Conservation (phyloP, 345 rosid species). For the Populus nigra region DNA sequence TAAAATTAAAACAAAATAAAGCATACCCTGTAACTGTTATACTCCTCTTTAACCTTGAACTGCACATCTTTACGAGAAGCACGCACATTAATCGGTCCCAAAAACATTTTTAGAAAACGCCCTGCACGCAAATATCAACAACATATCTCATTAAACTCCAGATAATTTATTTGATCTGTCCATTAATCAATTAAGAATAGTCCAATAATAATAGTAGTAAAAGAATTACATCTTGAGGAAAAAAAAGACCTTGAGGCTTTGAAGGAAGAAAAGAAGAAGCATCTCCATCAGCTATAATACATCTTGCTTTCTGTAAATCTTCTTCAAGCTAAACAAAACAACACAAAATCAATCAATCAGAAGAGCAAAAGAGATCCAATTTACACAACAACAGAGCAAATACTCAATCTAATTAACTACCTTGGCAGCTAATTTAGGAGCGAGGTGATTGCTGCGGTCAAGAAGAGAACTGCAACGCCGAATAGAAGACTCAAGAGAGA, state of each 20-base stretch:
- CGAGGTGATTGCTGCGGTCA: conserved; percentile 31
- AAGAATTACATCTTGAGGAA: no score
- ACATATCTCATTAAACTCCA: background rate
- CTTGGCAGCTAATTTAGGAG: conserved; percentile 64
- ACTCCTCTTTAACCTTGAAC: conserved; percentile 95
- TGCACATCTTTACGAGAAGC: conserved; percentile 82
- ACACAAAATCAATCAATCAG: background rate
- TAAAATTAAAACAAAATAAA: background rate
- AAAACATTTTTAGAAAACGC: conserved; percentile 66
- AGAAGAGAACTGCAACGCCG: conserved; percentile 59
- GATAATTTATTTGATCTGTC: background rate
- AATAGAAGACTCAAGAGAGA: conserved; percentile 61
- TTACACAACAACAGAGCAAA: background rate
- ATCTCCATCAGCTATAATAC: conserved; percentile 76
- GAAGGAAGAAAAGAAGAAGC: conserved; percentile 75
- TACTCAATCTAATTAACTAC: conserved; percentile 18
- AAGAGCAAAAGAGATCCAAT: background rate
- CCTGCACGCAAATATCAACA: conserved; percentile 35
- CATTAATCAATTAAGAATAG: no score
- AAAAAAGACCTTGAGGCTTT: conserved; percentile 52
- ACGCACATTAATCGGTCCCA: conserved; percentile 93
- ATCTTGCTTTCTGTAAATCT: conserved; percentile 73
- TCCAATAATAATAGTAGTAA: no score
- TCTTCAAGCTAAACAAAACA: conserved; percentile 55
- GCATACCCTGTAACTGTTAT: conserved; percentile 81